Base-by-base conservation (phyloP, 1,284 basidiomycete species). In the Schizophyllum commune region DNA sequence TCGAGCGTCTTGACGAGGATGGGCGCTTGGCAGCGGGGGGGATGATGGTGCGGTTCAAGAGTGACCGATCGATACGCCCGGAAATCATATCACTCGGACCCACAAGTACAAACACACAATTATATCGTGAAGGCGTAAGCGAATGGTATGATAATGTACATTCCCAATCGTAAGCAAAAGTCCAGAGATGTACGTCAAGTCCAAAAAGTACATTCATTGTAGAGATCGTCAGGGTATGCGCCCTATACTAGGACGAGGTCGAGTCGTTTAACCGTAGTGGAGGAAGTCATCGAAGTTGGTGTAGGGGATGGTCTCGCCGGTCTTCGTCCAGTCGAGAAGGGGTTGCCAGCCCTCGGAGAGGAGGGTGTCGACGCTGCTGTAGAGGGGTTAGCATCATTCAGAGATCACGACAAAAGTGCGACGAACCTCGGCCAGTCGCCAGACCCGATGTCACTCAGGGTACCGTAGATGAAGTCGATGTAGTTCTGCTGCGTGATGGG, bases 261-360 rank as follows among this genome's bases (percentile, higher is more conserved):
- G 17, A 47, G 39, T 27, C 27, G 17, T 47, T 47, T 47, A 47
- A 47, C 13, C 9, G 17, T 17, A 13, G 58, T 67, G 66, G 6
- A 68, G 58, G 61, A 63, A 68, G 56, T 67, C 67, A 57, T 68
- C 64, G 63, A 68, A 68, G 64, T 67, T 67, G 20, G 53, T 21
- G 61, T 68, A 68, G 1, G 67, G 67, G 22, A 67, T 60, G 20
- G 59, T 65, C 5, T 67, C 66, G 11, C 64, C 66, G 21, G 65
- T 65, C 13, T 60, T 62, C 34, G 67, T 63, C 67, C 67, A 68
- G 17, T 56, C 52, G 17, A 61, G 52, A 58, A 68, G 64, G 20
- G 61, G 61, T 2, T 56, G 39, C 64, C 65, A 65, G 55, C 58
- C 64, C 20, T 59, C 55, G 51, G 63, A 60, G n/a, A 67, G 63